Conservation (phyloP, 2,329 filamentous ascomycete species). For the Cercospora sp. region DNA sequence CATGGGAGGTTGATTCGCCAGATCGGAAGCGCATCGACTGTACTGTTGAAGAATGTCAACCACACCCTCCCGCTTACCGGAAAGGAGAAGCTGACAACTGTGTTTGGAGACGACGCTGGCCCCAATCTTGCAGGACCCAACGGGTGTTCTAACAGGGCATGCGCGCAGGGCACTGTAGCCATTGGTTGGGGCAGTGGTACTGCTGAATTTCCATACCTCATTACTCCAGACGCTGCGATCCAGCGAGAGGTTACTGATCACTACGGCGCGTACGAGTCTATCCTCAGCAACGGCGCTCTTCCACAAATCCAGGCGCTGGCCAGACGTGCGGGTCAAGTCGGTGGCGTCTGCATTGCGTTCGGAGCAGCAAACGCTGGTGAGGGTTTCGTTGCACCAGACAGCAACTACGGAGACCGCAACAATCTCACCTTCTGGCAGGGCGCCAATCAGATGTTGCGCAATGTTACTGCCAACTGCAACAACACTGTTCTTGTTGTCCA, state of each 20-base stretch:
- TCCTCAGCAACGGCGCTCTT: constrained; percentile 59
- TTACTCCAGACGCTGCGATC: constrained; percentile 61
- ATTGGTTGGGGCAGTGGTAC: constrained; percentile 66
- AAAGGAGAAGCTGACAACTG: constrained; percentile 70
- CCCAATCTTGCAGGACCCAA: constrained; percentile 74
- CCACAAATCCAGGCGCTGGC: constrained; percentile 53
- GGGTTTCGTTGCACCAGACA: constrained; percentile 77
- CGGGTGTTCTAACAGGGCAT: constrained; percentile 69
- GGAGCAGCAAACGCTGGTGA: constrained; percentile 85
- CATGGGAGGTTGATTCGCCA: constrained; percentile 73
- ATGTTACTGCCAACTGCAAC: constrained; percentile 34
- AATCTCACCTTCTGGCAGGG: constrained; percentile 57
- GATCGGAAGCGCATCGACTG: constrained; percentile 74
- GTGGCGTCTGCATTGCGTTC: constrained; percentile 68
- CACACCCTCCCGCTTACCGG: constrained; percentile 56
- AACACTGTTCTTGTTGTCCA: constrained; percentile 83
- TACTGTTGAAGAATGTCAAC: constrained; percentile 62
- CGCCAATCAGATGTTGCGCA: constrained; percentile 31
- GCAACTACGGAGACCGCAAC: constrained; percentile 82
- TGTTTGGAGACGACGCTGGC: constrained; percentile 81
- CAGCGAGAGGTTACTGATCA: constrained; percentile 64
- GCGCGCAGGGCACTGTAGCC: constrained; percentile 60
- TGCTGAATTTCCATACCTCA: constrained; percentile 64
- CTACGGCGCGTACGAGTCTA: constrained; percentile 61
- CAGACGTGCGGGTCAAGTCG: constrained; percentile 51